These are phyloP conservation scores for Stagonosporopsis cucurbitacearum DNA, from an alignment of 2,329 filamentous ascomycete species.

Conservation along the genomic window DNA sequence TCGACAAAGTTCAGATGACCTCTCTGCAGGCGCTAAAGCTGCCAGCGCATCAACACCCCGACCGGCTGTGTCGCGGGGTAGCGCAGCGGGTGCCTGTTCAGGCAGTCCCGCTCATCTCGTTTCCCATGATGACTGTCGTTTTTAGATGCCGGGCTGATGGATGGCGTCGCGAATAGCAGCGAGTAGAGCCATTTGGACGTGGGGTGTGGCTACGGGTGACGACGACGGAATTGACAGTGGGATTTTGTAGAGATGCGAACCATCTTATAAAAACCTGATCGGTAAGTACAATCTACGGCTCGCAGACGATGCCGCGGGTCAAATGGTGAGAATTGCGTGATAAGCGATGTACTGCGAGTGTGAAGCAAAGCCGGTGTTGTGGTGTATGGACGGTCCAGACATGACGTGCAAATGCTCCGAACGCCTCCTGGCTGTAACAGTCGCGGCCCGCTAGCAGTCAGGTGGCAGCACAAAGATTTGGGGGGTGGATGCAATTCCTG, in stretches of 20 bases:
- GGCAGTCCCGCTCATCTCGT: conserved; percentile 29
- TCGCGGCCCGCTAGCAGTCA: conserved; percentile 14
- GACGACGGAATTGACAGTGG: neutral
- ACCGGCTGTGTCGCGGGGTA: conserved; percentile 43
- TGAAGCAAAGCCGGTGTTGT: conserved; percentile 8
- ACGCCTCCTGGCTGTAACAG: conserved; percentile 9
- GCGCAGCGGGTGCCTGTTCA: conserved; percentile 46
- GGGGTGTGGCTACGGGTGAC: conserved; percentile 3
- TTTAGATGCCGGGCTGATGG: conserved; percentile 40
- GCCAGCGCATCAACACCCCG: conserved; percentile 48
- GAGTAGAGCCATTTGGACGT: conserved; percentile 13
- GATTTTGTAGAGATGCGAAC: neutral
- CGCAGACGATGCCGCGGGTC: conserved; percentile 14
- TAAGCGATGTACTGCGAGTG: conserved; percentile 17
- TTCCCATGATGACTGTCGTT: conserved; percentile 34
- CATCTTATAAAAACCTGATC: neutral
- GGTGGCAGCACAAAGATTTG: conserved; percentile 5
- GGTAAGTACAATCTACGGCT: neutral
- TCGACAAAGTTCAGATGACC: conserved; percentile 46
- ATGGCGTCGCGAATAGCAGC: conserved; percentile 27
- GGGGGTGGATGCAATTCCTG: conserved; percentile 11
- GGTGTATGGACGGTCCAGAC: conserved; percentile 4
- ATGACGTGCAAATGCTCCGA: conserved; percentile 17
- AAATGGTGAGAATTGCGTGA: conserved; percentile 28
- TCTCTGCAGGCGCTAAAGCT: conserved; percentile 43